Conservation (phyloP, 495 filamentous ascomycete genomes). For the Annulohypoxylon nitens region DNA sequence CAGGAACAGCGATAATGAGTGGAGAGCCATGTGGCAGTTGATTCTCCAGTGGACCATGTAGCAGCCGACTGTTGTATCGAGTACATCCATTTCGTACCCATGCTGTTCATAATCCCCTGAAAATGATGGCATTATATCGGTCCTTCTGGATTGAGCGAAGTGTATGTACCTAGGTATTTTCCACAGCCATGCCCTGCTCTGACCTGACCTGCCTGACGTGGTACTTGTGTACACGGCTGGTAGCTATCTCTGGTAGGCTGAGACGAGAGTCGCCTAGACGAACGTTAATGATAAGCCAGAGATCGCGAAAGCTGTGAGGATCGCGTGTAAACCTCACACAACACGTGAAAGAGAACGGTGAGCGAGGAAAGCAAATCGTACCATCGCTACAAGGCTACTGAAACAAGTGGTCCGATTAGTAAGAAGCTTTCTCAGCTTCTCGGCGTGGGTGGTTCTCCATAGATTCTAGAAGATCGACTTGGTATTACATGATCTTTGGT, state of each 20-base stretch:
- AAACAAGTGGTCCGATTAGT: slow-evolving; percentile 36
- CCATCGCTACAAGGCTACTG: slow-evolving; percentile 5
- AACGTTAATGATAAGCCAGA: not conserved
- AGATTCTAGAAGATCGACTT: slow-evolving; percentile 22
- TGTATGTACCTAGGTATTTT: not conserved
- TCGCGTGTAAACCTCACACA: slow-evolving; percentile 18
- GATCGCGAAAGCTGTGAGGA: slow-evolving; percentile 12
- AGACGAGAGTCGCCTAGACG: not conserved
- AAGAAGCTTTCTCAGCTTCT: slow-evolving; percentile 21
- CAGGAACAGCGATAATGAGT: slow-evolving; percentile 45
- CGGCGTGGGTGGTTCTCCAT: slow-evolving; percentile 21
- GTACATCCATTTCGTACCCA: slow-evolving; percentile 25
- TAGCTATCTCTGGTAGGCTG: not conserved
- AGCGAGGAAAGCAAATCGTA: slow-evolving; percentile 5
- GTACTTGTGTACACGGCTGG: slow-evolving; percentile 11
- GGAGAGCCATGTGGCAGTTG: slow-evolving; percentile 46
- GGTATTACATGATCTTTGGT: slow-evolving; percentile 19
- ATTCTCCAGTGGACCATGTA: slow-evolving; percentile 30
- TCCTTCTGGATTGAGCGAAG: slow-evolving; percentile 27
- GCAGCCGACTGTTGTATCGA: slow-evolving; percentile 31
- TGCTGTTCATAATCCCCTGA: slow-evolving; percentile 22
- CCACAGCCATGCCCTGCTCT: not conserved
- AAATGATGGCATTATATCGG: slow-evolving; percentile 44
- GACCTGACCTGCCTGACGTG: slow-evolving; percentile 3
- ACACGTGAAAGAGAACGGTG: slow-evolving; percentile 16